phyloP scores from a whole-genome alignment of 2,329 filamentous ascomycete species.

The Fusarium guadeloupense region DNA sequence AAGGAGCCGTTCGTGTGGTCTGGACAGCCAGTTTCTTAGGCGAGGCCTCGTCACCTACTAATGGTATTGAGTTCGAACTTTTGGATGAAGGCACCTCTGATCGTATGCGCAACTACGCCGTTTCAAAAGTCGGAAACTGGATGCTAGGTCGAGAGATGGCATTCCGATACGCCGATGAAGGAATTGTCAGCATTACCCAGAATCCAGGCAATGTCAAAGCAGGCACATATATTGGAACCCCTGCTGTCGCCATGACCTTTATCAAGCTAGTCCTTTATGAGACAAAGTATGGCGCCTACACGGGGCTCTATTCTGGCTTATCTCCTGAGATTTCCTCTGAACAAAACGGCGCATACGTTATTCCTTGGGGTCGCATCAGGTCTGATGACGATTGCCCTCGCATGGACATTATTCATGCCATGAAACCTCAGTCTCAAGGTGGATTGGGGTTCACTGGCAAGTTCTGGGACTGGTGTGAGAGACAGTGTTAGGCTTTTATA shows the following conservation, averaged over 20 bases:
- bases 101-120: slow-evolving; percentile 43
- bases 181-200: slow-evolving; percentile 43
- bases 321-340: slow-evolving; percentile 48
- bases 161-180: slow-evolving; percentile 24
- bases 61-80: slow-evolving; percentile 42
- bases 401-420: not conserved
- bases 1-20: slow-evolving; percentile 41
- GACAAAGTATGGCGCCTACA: slow-evolving; percentile 50
- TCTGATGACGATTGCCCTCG: not conserved
- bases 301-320: slow-evolving; percentile 52
- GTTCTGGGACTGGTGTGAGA: slow-evolving; percentile 9
- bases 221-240: slow-evolving; percentile 28
- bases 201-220: slow-evolving; percentile 51
- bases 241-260: slow-evolving; percentile 18
- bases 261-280: slow-evolving; percentile 42
- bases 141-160: slow-evolving; percentile 48
- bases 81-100: slow-evolving; percentile 32
- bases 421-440: not conserved
- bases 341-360: slow-evolving; percentile 24
- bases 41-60: slow-evolving; percentile 21
- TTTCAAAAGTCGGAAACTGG: slow-evolving; percentile 50
- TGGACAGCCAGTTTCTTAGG: slow-evolving; percentile 45
- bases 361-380: slow-evolving; percentile 9
- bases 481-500: not conserved
- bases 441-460: not conserved